A percentile compares a stretch with the other conserved stretches of the same genome.
Evolutionary conservation across 495 filamentous ascomycete genomes (phyloP).

Genomic region (Hypoxylon lienhwacheense): DNA sequence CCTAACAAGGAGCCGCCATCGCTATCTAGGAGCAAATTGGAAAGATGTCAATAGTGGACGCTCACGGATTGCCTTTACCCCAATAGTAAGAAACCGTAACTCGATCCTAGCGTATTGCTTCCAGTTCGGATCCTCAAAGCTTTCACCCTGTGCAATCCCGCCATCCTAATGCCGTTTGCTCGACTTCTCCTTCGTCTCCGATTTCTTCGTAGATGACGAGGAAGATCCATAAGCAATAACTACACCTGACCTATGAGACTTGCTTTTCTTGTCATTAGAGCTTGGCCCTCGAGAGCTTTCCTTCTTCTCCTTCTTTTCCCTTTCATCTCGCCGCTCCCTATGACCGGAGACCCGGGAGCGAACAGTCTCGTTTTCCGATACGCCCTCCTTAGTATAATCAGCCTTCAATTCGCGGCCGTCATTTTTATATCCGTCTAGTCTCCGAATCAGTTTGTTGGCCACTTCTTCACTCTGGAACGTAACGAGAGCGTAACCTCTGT

Average conservation of each 20-base stretch:
- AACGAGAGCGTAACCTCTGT: constrained; percentile 33
- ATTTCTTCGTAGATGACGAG: constrained; percentile 20
- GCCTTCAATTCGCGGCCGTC: constrained; percentile 33
- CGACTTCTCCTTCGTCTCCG: constrained; percentile 23
- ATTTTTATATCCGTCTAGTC: constrained; percentile 30
- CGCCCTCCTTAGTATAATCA: constrained; percentile 36
- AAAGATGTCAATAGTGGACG: constrained; percentile 8
- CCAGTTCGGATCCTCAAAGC: not conserved
- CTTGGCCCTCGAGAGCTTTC: constrained; percentile 16
- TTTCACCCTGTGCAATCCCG: not conserved
- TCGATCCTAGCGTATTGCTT: not conserved
- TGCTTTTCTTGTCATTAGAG: constrained; percentile 31
- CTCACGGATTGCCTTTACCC: not conserved
- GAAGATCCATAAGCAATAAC: constrained; percentile 38
- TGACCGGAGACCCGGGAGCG: constrained; percentile 22
- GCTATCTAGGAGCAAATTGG: constrained; percentile 5
- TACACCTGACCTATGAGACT: constrained; percentile 33
- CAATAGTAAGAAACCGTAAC: constrained; percentile 10
- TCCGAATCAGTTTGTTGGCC: constrained; percentile 32
- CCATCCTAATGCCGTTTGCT: constrained; percentile 21
- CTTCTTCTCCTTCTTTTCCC: constrained; percentile 32
- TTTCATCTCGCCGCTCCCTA: constrained; percentile 33
- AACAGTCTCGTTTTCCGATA: constrained; percentile 28
- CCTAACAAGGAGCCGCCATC: constrained; percentile 1
- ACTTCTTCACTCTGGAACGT: constrained; percentile 36